Conservation (phyloP, 2,329 filamentous ascomycete species). For the Penicillium brevicompactum region DNA sequence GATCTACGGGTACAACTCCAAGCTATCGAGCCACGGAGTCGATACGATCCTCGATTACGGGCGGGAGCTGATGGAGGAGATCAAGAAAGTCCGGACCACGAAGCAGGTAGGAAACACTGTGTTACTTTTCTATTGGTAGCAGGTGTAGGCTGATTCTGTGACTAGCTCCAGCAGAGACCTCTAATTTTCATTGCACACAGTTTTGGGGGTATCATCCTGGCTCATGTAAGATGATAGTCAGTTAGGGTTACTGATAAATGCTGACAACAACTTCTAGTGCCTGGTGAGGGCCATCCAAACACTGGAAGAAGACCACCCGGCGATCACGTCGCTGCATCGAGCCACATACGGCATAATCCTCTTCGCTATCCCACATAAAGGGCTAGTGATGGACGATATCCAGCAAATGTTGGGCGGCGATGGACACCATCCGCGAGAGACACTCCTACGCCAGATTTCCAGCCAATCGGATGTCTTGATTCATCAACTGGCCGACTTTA, state of each 20-base stretch:
- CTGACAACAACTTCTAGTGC: conserved; percentile 13
- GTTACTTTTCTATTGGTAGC: background rate
- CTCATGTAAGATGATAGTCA: conserved; percentile 23
- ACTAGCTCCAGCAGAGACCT: conserved; percentile 25
- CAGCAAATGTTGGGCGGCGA: conserved; percentile 14
- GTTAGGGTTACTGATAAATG: no score
- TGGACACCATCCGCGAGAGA: background rate
- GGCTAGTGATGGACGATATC: conserved; percentile 27
- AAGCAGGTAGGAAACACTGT: conserved; percentile 15
- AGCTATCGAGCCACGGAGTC: conserved; percentile 27
- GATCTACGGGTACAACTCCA: conserved; percentile 41
- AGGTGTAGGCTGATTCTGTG: background rate
- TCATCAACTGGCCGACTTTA: conserved; percentile 28
- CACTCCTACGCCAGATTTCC: background rate
- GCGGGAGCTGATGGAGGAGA: conserved; percentile 18
- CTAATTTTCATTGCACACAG: conserved; percentile 28
- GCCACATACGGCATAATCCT: conserved; percentile 20
- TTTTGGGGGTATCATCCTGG: conserved; percentile 32
- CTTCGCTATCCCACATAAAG: conserved; percentile 25
- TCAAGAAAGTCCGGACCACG: conserved; percentile 23
- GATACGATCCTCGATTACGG: conserved; percentile 17
- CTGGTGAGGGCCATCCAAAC: conserved; percentile 18
- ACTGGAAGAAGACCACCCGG: conserved; percentile 14
- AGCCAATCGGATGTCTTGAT: conserved; percentile 20
- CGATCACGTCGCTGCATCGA: conserved; percentile 9